These are phyloP conservation scores for Vanderwaltozyma yarrowii DNA, from an alignment of 805 yeast genomes.

Conservation along the genomic window DNA sequence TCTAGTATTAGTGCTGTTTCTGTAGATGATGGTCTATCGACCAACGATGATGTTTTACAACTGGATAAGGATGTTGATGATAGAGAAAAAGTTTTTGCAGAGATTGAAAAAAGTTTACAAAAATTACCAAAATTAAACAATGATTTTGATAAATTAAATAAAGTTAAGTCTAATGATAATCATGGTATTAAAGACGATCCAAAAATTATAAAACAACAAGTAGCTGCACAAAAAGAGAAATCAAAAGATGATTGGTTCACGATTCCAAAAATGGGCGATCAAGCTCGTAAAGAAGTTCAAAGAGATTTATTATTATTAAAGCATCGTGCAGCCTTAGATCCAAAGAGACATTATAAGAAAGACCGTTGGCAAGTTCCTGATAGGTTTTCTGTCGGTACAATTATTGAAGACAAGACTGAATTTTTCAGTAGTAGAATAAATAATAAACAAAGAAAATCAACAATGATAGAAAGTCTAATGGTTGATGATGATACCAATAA, in stretches of 20 bases:
- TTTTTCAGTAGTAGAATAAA: conserved; percentile 50
- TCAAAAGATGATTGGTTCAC: conserved; percentile 62
- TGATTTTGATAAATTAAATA: conserved; percentile 20
- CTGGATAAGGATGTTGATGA: conserved; percentile 11
- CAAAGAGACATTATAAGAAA: conserved; percentile 89
- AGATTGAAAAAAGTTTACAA: conserved; percentile 20
- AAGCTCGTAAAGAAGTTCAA: conserved; percentile 46
- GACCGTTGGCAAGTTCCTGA: conserved; percentile 71
- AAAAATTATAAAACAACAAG: conserved; percentile 1
- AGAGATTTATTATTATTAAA: conserved; percentile 71
- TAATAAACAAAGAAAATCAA: conserved; percentile 62
- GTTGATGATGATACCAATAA: conserved; percentile 57
- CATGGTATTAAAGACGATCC: background rate
- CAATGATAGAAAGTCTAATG: conserved; percentile 74
- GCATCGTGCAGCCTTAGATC: conserved; percentile 86
- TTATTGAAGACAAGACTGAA: conserved; percentile 74
- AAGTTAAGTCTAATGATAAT: background rate
- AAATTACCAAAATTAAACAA: conserved; percentile 24
- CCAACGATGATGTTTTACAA: conserved; percentile 6
- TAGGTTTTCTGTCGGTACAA: conserved; percentile 80
- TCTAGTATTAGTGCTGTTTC: background rate
- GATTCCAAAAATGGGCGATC: conserved; percentile 65
- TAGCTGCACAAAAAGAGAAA: conserved; percentile 7
- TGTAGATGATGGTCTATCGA: background rate
- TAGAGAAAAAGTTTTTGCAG: conserved; percentile 17